Conservation (phyloP, 257 asterid species). For the Rubia yunnanensis region DNA sequence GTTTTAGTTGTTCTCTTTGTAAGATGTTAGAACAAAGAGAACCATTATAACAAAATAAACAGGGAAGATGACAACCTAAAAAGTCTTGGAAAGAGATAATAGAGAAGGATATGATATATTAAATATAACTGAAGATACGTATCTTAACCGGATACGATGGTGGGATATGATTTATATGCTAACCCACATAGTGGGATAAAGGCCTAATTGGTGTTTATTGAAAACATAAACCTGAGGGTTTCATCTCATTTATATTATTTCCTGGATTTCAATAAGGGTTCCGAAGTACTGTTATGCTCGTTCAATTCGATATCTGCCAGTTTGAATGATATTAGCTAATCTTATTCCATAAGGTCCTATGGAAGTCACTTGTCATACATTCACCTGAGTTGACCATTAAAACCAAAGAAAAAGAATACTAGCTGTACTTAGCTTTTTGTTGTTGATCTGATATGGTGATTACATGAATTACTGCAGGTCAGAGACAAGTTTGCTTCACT, state of each 20-base stretch:
- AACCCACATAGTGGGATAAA: background rate
- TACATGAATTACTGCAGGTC: constrained; percentile 39
- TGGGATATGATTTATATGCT: background rate
- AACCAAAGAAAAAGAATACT: background rate
- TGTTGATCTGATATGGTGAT: background rate
- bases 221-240: background rate
- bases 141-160: background rate
- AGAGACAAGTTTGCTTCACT: constrained; percentile 76
- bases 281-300: background rate
- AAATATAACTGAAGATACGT: background rate
- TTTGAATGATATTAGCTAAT: background rate
- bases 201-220: background rate
- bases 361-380: background rate
- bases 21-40: background rate
- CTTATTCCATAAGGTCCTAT: background rate
- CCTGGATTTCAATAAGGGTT: background rate
- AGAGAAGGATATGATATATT: background rate
- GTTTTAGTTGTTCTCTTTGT: background rate
- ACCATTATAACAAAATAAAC: background rate
- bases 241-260: background rate
- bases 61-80: background rate
- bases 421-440: background rate
- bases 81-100: background rate
- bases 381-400: background rate
- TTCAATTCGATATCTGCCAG: background rate